A percentile compares a stretch with the other conserved stretches of the same genome.
Evolutionary conservation across 768 basidiomycete genomes (phyloP).

Genomic region (Glaciozyma martinii): DNA sequence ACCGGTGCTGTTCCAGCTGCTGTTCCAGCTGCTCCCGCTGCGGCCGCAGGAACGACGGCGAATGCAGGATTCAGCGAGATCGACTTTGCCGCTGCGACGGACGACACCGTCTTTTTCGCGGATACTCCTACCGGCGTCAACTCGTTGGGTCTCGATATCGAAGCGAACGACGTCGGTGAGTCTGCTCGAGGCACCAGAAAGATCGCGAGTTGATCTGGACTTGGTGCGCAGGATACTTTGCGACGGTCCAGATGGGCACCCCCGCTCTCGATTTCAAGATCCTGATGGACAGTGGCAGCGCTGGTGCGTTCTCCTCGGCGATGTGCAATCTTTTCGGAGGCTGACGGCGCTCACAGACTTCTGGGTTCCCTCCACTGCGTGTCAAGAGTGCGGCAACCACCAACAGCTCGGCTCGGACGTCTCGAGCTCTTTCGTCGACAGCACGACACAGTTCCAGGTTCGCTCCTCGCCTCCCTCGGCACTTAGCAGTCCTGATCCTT

Average conservation of each 20-base stretch:
- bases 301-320: constrained; percentile 54
- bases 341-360: constrained; percentile 6
- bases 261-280: constrained; percentile 48
- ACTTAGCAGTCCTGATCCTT: neutral
- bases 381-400: constrained; percentile 48
- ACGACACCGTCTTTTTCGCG: constrained; percentile 45
- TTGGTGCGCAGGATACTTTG: constrained; percentile 38
- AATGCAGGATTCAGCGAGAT: constrained; percentile 39
- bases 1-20: neutral
- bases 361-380: constrained; percentile 12
- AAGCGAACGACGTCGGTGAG: constrained; percentile 46
- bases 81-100: constrained; percentile 39
- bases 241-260: constrained; percentile 55
- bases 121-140: constrained; percentile 45
- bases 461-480: constrained; percentile 49
- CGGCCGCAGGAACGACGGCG: neutral
- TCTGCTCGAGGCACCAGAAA: constrained; percentile 12
- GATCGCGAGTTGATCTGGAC: constrained; percentile 37
- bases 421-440: constrained; percentile 57
- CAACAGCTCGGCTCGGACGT: constrained; percentile 54
- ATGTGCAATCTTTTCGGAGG: too few relatives aligned
- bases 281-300: constrained; percentile 63
- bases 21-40: neutral
- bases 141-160: constrained; percentile 61
- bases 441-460: constrained; percentile 49